A percentile compares a stretch with the other conserved stretches of the same genome.
phyloP scores from a whole-genome alignment of 106 monocot species.

The Apostasia ramifera region DNA sequence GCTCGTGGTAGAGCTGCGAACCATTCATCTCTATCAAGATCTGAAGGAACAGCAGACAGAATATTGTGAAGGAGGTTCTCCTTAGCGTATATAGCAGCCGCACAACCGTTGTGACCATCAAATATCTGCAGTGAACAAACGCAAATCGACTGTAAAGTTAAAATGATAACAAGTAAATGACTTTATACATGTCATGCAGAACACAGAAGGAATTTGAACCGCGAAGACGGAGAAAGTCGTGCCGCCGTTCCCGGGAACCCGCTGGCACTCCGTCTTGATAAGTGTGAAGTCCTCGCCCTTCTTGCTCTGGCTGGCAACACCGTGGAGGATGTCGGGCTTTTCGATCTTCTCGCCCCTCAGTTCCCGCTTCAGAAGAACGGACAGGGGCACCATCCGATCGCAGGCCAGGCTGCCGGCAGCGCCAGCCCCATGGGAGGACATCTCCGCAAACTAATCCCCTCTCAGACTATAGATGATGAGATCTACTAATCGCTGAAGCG shows the following conservation, averaged over 20 bases:
- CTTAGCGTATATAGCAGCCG: slow-evolving; percentile 79
- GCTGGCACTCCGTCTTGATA: slow-evolving; percentile 54
- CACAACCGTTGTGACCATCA: slow-evolving; percentile 93
- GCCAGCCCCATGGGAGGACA: slow-evolving; percentile 3
- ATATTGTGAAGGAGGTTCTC: slow-evolving; percentile 83
- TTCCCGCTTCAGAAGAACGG: slow-evolving; percentile 69
- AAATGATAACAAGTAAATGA: not conserved
- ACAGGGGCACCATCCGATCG: slow-evolving; percentile 56
- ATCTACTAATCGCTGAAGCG: not conserved
- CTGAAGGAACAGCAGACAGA: slow-evolving; percentile 69
- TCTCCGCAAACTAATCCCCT: not conserved
- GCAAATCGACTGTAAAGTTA: not conserved
- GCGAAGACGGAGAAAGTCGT: slow-evolving; percentile 72
- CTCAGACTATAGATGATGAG: too few species aligned
- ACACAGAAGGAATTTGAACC: slow-evolving; percentile 16
- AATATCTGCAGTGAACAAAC: slow-evolving; percentile 49
- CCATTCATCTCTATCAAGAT: slow-evolving; percentile 84
- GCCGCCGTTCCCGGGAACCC: slow-evolving; percentile 32
- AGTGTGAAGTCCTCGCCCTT: slow-evolving; percentile 92
- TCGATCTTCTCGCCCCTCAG: slow-evolving; percentile 51
- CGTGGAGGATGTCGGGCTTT: slow-evolving; percentile 58
- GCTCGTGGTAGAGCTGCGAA: slow-evolving; percentile 85
- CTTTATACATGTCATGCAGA: not conserved
- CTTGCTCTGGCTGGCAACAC: slow-evolving; percentile 64
- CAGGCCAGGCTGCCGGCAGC: slow-evolving; percentile 3